A percentile compares a stretch with the other conserved stretches of the same genome.
Evolutionary conservation across 106 monocot species (phyloP).

Genomic region (Apostasia ramifera): DNA sequence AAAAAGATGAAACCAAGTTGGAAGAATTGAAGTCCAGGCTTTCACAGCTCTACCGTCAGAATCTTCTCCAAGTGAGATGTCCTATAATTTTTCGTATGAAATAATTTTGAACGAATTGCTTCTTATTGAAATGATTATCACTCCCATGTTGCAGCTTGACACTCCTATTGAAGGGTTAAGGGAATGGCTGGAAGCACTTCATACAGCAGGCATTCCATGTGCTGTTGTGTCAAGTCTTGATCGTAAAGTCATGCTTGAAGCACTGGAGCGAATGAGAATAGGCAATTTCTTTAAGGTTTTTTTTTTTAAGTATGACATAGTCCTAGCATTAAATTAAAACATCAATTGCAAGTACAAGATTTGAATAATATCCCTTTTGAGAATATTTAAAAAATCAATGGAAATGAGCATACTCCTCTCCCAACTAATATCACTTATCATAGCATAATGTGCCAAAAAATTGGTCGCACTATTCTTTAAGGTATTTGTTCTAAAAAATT

Average conservation of each 20-base stretch:
- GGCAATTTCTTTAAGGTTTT: slow-evolving; percentile 78
- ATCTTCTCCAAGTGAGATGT: slow-evolving; percentile 57
- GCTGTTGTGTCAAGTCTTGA: slow-evolving; percentile 89
- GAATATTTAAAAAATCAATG: too few relatives aligned
- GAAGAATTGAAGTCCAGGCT: slow-evolving; percentile 85
- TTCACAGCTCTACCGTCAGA: slow-evolving; percentile 69
- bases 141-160: slow-evolving; percentile 48
- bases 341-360: too few relatives aligned
- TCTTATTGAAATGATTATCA: background rate
- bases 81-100: background rate
- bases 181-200: slow-evolving; percentile 88
- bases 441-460: too few relatives aligned
- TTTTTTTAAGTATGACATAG: too few relatives aligned
- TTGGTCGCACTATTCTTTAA: too few relatives aligned
- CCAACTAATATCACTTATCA: too few relatives aligned
- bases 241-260: slow-evolving; percentile 70
- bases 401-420: too few relatives aligned
- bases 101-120: background rate
- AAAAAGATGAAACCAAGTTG: slow-evolving; percentile 41
- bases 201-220: slow-evolving; percentile 83
- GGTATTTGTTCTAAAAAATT: background rate
- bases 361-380: too few relatives aligned
- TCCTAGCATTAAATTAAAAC: too few relatives aligned
- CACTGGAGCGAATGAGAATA: slow-evolving; percentile 61
- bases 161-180: slow-evolving; percentile 69